A percentile compares a stretch with the other conserved stretches of the same genome.
Evolutionary conservation across 164 flowering plant genomes (phyloP).

Genomic region (Berberis thunbergii): DNA sequence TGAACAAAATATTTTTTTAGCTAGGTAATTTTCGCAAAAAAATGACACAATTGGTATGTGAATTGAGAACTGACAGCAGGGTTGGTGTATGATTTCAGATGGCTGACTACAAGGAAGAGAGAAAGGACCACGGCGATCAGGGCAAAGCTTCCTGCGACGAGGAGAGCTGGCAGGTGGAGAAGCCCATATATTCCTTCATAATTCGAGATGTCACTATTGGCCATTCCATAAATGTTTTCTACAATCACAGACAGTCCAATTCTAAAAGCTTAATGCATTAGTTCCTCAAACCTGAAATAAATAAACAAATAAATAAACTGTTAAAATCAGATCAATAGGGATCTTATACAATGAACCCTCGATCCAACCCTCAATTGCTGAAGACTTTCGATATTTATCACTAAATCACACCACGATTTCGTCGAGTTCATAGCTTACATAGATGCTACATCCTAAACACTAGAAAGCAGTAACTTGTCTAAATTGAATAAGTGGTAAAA

Average conservation of each 20-base stretch:
- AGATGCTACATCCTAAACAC: too few species aligned
- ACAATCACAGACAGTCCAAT: neutral
- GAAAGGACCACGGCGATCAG: slow-evolving; percentile 50
- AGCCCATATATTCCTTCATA: slow-evolving; percentile 23
- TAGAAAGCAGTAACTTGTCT: too few species aligned
- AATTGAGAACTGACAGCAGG: slow-evolving; percentile 50
- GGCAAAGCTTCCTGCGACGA: slow-evolving; percentile 45
- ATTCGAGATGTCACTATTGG: slow-evolving; percentile 4
- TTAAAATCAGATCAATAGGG: too few species aligned
- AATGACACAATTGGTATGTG: neutral
- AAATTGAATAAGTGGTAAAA: too few species aligned
- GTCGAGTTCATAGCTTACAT: too few species aligned
- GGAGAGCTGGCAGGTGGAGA: slow-evolving; percentile 43
- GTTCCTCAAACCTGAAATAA: too few species aligned
- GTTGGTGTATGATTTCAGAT: slow-evolving; percentile 74
- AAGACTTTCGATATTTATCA: too few species aligned
- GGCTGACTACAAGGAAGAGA: slow-evolving; percentile 47
- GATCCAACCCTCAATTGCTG: too few species aligned
- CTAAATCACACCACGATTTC: too few species aligned
- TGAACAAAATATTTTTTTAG: neutral
- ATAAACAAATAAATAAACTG: too few species aligned
- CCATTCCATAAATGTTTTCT: slow-evolving; percentile 26
- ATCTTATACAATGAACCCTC: too few species aligned
- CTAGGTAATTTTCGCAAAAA: neutral
- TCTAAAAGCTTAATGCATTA: neutral